phyloP scores from a whole-genome alignment of 495 filamentous ascomycete genomes.

The Aspergillus mulundensis region DNA sequence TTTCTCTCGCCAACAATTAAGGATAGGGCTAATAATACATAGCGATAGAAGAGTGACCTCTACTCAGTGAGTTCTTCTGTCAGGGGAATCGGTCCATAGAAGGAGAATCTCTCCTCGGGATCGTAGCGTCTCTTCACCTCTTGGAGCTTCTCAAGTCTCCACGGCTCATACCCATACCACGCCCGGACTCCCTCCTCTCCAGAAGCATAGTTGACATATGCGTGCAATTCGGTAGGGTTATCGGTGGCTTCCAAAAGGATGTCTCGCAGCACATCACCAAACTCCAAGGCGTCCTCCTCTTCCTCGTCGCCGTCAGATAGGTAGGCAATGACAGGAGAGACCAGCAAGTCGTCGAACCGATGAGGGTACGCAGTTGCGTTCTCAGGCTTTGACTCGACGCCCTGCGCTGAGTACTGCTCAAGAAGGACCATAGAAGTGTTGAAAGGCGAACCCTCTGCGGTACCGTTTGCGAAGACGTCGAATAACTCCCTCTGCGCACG shows the following conservation, averaged over 20 bases:
- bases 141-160: slow-evolving; percentile 27
- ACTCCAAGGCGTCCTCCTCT: slow-evolving; percentile 17
- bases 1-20: not conserved
- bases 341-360: slow-evolving; percentile 25
- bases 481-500: slow-evolving; percentile 16
- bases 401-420: slow-evolving; percentile 38
- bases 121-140: slow-evolving; percentile 15
- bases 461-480: slow-evolving; percentile 27
- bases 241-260: slow-evolving; percentile 17
- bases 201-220: slow-evolving; percentile 49
- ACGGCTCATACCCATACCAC: slow-evolving; percentile 47
- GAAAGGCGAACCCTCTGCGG: slow-evolving; percentile 32
- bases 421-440: slow-evolving; percentile 26
- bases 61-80: not conserved
- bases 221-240: slow-evolving; percentile 19
- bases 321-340: slow-evolving; percentile 18
- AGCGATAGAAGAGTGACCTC: not conserved
- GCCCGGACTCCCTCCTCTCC: slow-evolving; percentile 36
- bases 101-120: slow-evolving; percentile 7
- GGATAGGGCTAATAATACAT: not conserved
- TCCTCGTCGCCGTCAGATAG: slow-evolving; percentile 10
- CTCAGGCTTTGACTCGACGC: slow-evolving; percentile 21
- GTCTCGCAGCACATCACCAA: slow-evolving; percentile 19
- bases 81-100: slow-evolving; percentile 11
- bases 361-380: slow-evolving; percentile 35